A percentile compares a stretch with the other conserved stretches of the same genome.
phyloP scores from a whole-genome alignment of 2,329 filamentous ascomycete genomes.

The Balansia obtecta region DNA sequence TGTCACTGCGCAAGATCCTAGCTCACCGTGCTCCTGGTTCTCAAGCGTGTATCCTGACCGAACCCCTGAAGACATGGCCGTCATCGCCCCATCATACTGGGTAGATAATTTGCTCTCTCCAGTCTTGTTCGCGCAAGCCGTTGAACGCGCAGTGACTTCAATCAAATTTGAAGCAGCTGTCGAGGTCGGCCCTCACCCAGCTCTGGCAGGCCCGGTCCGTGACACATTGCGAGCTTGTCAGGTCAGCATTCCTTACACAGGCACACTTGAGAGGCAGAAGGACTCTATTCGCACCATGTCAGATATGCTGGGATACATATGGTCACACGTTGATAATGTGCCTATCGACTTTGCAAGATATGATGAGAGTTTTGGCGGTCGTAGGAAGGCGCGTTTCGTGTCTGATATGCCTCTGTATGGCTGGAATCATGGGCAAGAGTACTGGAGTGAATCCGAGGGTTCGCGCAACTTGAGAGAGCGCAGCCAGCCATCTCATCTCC shows the following conservation, averaged over 20 bases:
- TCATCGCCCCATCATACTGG: constrained; percentile 8
- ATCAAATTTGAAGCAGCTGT: constrained; percentile 10
- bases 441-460: background rate
- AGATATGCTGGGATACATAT: constrained; percentile 6
- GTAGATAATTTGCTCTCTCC: constrained; percentile 7
- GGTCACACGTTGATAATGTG: constrained; percentile 4
- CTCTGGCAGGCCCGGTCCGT: constrained; percentile 26
- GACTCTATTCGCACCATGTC: constrained; percentile 2
- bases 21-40: background rate
- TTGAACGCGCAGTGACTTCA: background rate
- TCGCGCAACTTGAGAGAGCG: background rate
- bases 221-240: constrained; percentile 14
- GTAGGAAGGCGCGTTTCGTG: background rate
- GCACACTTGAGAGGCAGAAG: background rate
- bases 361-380: background rate
- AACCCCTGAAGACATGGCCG: background rate
- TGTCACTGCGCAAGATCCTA: background rate
- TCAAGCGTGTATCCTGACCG: background rate
- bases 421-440: constrained; percentile 7
- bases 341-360: constrained; percentile 3
- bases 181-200: constrained; percentile 25
- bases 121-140: constrained; percentile 14
- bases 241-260: background rate
- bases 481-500: constrained; percentile 2
- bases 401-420: constrained; percentile 9